Conservation (phyloP, 352 stramenopile species). For the Peronospora belbahrii region DNA sequence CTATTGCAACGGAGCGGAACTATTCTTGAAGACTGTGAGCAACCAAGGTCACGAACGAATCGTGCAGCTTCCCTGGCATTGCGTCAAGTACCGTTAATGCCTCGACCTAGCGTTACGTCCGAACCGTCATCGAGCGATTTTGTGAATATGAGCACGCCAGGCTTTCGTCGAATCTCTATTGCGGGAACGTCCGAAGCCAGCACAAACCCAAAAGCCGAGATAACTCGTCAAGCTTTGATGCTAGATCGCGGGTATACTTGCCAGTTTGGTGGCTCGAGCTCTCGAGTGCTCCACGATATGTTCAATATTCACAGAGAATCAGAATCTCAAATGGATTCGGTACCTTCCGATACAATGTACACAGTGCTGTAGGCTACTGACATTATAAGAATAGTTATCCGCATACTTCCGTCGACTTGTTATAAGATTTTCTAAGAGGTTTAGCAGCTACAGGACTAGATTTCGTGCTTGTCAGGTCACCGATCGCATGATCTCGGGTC, state of each 20-base stretch:
- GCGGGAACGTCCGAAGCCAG: constrained; percentile 3
- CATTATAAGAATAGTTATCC: background rate
- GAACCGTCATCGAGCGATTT: constrained; percentile 23
- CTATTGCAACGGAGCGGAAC: constrained; percentile 16
- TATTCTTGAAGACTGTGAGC: constrained; percentile 1
- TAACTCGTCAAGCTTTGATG: constrained; percentile 5
- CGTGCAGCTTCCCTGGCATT: background rate
- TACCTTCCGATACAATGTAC: constrained; percentile 9
- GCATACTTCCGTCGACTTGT: constrained; percentile 1
- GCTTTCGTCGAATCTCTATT: constrained; percentile 1
- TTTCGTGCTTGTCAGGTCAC: no score
- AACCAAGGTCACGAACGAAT: constrained; percentile 1
- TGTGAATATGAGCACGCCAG: constrained; percentile 8
- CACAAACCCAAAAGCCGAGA: no score
- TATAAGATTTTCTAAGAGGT: no score
- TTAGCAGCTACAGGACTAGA: no score
- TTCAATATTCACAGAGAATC: constrained; percentile 21
- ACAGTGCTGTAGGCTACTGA: constrained; percentile 16
- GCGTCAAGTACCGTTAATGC: constrained; percentile 18
- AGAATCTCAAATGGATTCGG: constrained; percentile 3
- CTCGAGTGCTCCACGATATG: constrained; percentile 23
- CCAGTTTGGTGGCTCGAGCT: constrained; percentile 21
- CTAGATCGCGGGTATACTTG: constrained; percentile 15
- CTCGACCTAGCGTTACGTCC: constrained; percentile 12
- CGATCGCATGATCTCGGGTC: no score